A percentile compares a stretch with the other conserved stretches of the same genome.
These are phyloP conservation scores for Trametes cinnabarina DNA, from an alignment of 768 basidiomycete species.

Conservation along the genomic window DNA sequence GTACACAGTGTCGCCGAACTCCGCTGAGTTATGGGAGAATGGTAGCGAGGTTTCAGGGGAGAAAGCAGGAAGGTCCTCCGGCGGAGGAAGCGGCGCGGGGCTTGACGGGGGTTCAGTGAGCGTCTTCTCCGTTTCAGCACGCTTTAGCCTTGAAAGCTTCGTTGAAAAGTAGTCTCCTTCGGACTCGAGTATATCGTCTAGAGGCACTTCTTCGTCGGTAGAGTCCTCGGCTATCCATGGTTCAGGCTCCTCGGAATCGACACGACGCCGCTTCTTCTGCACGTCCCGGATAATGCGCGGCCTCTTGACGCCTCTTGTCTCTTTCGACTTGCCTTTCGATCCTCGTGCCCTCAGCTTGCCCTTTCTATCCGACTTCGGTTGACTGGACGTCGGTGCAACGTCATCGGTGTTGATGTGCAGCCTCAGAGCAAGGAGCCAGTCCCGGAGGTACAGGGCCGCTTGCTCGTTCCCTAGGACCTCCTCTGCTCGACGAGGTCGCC, in stretches of 20 bases:
- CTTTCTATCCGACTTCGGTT: not conserved
- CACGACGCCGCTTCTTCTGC: conserved; percentile 51
- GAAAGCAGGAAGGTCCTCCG: not conserved
- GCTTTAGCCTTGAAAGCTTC: conserved; percentile 6
- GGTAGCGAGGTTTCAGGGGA: not conserved
- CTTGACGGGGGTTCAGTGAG: not conserved
- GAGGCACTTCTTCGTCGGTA: conserved; percentile 35
- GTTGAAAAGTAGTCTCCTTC: conserved; percentile 9
- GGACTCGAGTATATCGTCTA: conserved; percentile 30
- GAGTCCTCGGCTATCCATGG: conserved; percentile 51
- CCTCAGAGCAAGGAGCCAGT: conserved; percentile 76
- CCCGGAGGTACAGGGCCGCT: conserved; percentile 66
- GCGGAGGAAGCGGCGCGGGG: not conserved
- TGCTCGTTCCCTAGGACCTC: conserved; percentile 79
- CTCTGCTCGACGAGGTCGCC: conserved; percentile 68
- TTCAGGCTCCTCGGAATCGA: conserved; percentile 49
- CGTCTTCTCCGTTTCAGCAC: not conserved
- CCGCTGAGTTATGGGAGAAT: conserved; percentile 14
- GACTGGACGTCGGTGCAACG: not conserved
- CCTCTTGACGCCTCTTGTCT: conserved; percentile 49
- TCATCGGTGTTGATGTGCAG: conserved; percentile 39
- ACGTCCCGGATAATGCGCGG: conserved; percentile 58
- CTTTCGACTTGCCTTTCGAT: conserved; percentile 26
- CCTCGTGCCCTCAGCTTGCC: conserved; percentile 18
- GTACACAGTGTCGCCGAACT: conserved; percentile 53